Conservation (phyloP, 2,329 filamentous ascomycete genomes). For the Xylaria sp. region DNA sequence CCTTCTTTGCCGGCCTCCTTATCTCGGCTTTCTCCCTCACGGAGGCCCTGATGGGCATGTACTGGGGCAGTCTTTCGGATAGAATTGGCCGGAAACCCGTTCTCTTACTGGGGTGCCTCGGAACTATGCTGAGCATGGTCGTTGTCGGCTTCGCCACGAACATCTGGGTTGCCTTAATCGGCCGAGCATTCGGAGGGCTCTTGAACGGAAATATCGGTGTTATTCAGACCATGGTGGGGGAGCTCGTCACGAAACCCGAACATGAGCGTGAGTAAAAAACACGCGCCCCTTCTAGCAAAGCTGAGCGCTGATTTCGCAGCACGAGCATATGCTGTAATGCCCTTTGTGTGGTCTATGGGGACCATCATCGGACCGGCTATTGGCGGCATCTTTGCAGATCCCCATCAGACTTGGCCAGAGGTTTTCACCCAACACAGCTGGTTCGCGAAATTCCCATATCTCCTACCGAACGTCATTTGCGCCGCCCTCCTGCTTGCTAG, state of each 20-base stretch:
- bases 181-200: conserved; percentile 77
- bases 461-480: conserved; percentile 88
- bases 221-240: conserved; percentile 91
- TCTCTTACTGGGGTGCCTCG: conserved; percentile 78
- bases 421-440: conserved; percentile 70
- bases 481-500: conserved; percentile 76
- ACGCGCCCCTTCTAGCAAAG: neutral
- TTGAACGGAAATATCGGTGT: conserved; percentile 92
- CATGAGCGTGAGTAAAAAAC: conserved; percentile 74
- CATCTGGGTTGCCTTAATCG: conserved; percentile 81
- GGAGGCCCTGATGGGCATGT: conserved; percentile 84
- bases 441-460: conserved; percentile 82
- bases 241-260: conserved; percentile 80
- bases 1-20: conserved; percentile 85
- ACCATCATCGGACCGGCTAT: conserved; percentile 89
- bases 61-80: conserved; percentile 86
- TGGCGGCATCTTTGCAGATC: conserved; percentile 84
- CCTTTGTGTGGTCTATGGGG: conserved; percentile 90
- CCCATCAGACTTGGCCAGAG: conserved; percentile 73
- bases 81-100: conserved; percentile 84
- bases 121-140: conserved; percentile 82
- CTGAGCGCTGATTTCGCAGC: conserved; percentile 53
- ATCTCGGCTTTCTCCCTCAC: conserved; percentile 85
- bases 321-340: conserved; percentile 88
- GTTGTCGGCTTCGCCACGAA: conserved; percentile 82